Evolutionary conservation across 139 green algal species (phyloP).

Genomic region (Tetraselmis striata): DNA sequence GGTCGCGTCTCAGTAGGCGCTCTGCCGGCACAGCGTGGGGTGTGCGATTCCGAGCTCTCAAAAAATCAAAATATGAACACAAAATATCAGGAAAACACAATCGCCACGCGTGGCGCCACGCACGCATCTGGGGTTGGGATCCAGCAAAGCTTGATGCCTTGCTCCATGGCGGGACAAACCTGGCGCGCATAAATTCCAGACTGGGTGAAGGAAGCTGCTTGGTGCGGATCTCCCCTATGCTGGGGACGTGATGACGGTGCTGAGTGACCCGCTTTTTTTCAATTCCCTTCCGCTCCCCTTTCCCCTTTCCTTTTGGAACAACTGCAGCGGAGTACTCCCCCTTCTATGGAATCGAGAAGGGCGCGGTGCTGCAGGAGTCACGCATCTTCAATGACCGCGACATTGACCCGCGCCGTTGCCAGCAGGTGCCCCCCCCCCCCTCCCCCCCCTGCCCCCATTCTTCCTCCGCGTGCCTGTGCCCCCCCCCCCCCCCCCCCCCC

Average conservation of each 20-base stretch:
- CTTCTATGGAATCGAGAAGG: conserved; percentile 99
- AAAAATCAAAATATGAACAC: no score
- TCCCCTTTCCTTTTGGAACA: neutral
- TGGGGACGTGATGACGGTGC: neutral
- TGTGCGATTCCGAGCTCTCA: no score
- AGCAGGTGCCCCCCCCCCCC: conserved; percentile 59
- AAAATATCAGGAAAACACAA: no score
- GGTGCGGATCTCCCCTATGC: neutral
- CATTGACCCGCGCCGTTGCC: conserved; percentile 84
- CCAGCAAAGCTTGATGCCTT: neutral
- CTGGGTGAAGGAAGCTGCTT: neutral
- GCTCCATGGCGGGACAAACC: neutral
- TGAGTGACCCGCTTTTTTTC: neutral
- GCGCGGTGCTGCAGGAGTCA: conserved; percentile 94
- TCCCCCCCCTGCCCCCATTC: neutral
- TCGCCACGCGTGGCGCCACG: no score
- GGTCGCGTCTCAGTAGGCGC: no score
- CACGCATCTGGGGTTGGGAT: no score
- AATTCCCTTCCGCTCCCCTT: neutral
- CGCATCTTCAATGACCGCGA: conserved; percentile 92
- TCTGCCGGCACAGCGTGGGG: no score
- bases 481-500: neutral
- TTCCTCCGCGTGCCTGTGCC: no score
- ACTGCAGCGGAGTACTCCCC: conserved; percentile 94
- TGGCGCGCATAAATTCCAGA: neutral